Conservation (phyloP, 2,329 filamentous ascomycete genomes). For the Lachnellula willkommii region DNA sequence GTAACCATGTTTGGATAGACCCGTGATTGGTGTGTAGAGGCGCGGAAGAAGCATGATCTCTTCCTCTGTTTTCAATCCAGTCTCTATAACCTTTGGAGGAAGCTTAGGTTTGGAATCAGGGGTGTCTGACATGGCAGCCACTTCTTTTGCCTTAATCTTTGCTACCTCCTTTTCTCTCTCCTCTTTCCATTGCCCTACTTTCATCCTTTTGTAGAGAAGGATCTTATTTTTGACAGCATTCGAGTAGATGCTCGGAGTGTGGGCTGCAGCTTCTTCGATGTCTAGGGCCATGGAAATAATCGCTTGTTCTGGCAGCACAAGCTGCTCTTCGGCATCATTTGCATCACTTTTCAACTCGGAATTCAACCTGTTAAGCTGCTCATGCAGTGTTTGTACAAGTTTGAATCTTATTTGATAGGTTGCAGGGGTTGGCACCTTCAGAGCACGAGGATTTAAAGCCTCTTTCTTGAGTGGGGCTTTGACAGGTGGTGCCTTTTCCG, state of each 20-base stretch:
- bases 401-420: slow-evolving; percentile 51
- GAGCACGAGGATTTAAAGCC: slow-evolving; percentile 60
- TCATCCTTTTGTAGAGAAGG: slow-evolving; percentile 70
- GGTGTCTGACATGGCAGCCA: slow-evolving; percentile 31
- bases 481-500: slow-evolving; percentile 4
- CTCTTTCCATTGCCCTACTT: slow-evolving; percentile 62
- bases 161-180: slow-evolving; percentile 47
- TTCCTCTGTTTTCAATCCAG: slow-evolving; percentile 61
- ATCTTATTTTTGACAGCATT: slow-evolving; percentile 83
- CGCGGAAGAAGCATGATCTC: slow-evolving; percentile 61
- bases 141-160: slow-evolving; percentile 27
- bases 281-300: slow-evolving; percentile 66
- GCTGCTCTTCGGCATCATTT: slow-evolving; percentile 44
- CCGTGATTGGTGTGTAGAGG: slow-evolving; percentile 58
- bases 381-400: slow-evolving; percentile 59
- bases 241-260: slow-evolving; percentile 66
- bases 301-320: slow-evolving; percentile 58
- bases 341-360: slow-evolving; percentile 50
- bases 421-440: slow-evolving; percentile 53
- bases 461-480: slow-evolving; percentile 38
- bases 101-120: slow-evolving; percentile 31
- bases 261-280: slow-evolving; percentile 72
- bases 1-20: slow-evolving; percentile 68
- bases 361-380: slow-evolving; percentile 63
- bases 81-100: slow-evolving; percentile 53